A percentile compares a stretch with the other conserved stretches of the same genome.
phyloP scores from a whole-genome alignment of 2,329 filamentous ascomycete species.

The Sclerotinia nivalis region DNA sequence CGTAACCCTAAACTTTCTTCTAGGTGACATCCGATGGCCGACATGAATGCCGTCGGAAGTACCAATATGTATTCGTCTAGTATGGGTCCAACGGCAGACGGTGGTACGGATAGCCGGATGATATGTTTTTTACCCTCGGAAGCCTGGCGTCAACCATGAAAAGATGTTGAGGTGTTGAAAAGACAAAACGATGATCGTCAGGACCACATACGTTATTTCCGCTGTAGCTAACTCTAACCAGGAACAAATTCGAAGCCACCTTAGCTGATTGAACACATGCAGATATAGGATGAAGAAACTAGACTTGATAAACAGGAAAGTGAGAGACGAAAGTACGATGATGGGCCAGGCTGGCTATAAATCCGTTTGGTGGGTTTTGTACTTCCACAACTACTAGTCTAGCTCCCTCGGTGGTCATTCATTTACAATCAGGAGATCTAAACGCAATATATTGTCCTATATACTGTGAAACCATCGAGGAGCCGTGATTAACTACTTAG shows the following conservation, averaged over 20 bases:
- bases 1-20: conserved; percentile 8
- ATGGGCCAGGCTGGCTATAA: neutral
- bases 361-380: neutral
- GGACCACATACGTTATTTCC: neutral
- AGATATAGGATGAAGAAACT: conserved; percentile 10
- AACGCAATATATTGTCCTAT: neutral
- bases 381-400: neutral
- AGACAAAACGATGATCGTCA: conserved; percentile 7
- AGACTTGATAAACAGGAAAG: conserved; percentile 7
- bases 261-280: neutral
- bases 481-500: neutral
- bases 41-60: neutral
- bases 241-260: conserved; percentile 6
- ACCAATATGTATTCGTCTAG: conserved; percentile 12
- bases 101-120: neutral
- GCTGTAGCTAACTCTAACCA: neutral
- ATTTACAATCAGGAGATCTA: conserved; percentile 1
- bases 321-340: neutral
- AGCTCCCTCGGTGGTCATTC: neutral
- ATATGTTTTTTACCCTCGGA: neutral
- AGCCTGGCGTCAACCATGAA: neutral
- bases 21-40: neutral
- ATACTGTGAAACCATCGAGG: neutral
- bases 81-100: conserved; percentile 1
- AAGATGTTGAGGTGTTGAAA: neutral